Evolutionary conservation across 2,329 filamentous ascomycete genomes (phyloP).

Genomic region (Alternaria novae-zelandiae): DNA sequence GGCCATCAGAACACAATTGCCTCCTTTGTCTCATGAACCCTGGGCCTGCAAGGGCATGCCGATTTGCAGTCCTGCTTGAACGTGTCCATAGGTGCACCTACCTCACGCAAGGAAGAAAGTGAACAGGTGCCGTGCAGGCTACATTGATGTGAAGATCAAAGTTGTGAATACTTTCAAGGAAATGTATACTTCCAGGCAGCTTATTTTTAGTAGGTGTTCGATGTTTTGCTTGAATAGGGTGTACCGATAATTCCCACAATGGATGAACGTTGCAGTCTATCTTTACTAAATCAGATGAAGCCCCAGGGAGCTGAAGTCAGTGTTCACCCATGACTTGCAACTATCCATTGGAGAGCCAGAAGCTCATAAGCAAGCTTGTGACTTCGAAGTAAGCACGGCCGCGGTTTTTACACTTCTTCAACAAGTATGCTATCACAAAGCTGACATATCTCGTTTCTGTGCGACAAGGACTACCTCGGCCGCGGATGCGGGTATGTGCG

Average conservation of each 20-base stretch:
- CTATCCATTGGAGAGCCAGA: fast-evolving
- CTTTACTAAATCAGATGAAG: not conserved
- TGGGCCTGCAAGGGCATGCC: not conserved
- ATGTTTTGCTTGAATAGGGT: not conserved
- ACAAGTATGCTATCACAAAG: not conserved
- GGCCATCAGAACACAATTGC: no score
- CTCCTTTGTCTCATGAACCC: not conserved
- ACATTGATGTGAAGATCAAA: not conserved
- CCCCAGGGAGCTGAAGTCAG: not conserved
- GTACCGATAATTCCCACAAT: not conserved
- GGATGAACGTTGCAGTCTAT: not conserved
- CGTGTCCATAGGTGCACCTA: not conserved
- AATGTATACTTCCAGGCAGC: not conserved
- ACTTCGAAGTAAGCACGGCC: not conserved
- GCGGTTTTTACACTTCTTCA: not conserved
- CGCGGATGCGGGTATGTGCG: not conserved
- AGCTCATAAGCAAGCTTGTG: not conserved
- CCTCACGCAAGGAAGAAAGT: not conserved
- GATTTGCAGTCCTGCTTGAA: not conserved
- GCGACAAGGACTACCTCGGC: not conserved
- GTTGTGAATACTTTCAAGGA: not conserved
- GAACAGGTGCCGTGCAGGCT: not conserved
- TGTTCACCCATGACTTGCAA: not conserved
- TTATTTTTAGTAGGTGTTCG: fast-evolving
- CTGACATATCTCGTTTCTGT: not conserved